Conservation (phyloP, 2,329 filamentous ascomycete species). For the Stromatinia cepivora region DNA sequence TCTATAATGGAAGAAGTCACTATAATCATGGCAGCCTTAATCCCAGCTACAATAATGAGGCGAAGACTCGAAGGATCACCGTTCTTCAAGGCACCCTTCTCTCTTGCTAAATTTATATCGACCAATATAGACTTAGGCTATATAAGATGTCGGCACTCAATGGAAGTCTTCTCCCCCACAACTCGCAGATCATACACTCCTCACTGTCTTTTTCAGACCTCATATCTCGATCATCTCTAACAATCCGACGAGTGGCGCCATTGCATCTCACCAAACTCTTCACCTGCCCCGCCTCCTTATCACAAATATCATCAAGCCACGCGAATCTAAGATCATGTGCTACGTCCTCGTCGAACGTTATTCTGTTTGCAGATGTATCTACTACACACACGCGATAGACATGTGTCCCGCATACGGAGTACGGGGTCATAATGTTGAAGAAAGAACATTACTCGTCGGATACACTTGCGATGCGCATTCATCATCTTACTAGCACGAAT, state of each 20-base stretch:
- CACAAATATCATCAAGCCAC: background rate
- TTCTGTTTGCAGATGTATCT: constrained; percentile 69
- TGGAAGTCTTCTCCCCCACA: background rate
- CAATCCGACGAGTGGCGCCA: background rate
- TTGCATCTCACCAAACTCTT: background rate
- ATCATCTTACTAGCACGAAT: background rate
- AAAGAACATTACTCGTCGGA: constrained; percentile 69
- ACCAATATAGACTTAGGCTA: constrained; percentile 29
- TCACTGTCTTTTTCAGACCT: background rate
- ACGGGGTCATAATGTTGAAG: constrained; percentile 60
- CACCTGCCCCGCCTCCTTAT: background rate
- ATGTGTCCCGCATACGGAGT: constrained; percentile 64
- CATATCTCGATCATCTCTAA: constrained; percentile 2
- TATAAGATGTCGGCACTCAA: constrained; percentile 11
- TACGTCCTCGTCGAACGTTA: constrained; percentile 67
- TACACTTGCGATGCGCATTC: constrained; percentile 53
- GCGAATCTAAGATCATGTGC: constrained; percentile 55
- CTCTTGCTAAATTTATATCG: constrained; percentile 37
- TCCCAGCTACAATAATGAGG: constrained; percentile 22
- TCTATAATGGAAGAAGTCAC: background rate
- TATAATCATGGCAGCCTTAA: constrained; percentile 14
- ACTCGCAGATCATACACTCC: background rate
- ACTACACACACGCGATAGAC: constrained; percentile 67
- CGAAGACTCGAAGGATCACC: constrained; percentile 18
- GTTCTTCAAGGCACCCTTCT: constrained; percentile 12